Evolutionary conservation across 23 red algal genomes (phyloP), one percentile per base, ranked within the genome.

Genomic region (Agarophyton chilense): DNA sequence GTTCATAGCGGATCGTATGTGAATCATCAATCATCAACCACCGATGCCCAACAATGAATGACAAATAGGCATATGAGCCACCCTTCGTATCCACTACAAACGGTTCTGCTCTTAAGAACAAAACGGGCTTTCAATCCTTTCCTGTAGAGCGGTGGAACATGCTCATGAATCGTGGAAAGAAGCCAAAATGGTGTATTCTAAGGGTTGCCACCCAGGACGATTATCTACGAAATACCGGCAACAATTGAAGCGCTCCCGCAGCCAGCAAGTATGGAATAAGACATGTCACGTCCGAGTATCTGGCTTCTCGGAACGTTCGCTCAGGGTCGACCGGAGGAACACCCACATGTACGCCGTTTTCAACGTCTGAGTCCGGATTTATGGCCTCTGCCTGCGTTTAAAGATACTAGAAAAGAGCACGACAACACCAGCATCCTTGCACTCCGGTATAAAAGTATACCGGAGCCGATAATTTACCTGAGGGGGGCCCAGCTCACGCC

Each of bases 301-400:
- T 35, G 28, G 60, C 60, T 26, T 65, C 60, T 65, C 60, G 35
- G 29, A 38, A 31, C 60, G 0, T 17, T 36, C 31, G 68, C 43
- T 39, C 68, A 49, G 21, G 56, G 68, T 39, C 68, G 26, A 74
- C 68, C 68, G 17, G 33, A 74, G 68, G 68, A 39, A 74, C 4
- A 74, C 33, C 41, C 68, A 61, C 28, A 7, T 12, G 19, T 10
- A 61, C 56, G 19, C 56, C 28, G 7, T 61, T 28, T n/a, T 4
- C 56, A 12, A 61, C 7, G 56, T 17, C 8, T 61, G 56, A 17
- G 56, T n/a, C n/a, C 56, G 19, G 8, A 22, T 61, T 10, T 61
- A 6, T 61, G 56, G 56, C 56, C 28, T 31, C 56, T 31, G n/a
- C n/a, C 19, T 17, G 19, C 56, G 26, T 31, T n/a, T 6, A 22